Base-by-base conservation (phyloP, 2,329 filamentous ascomycete genomes). In the Biscogniauxia sp. region DNA sequence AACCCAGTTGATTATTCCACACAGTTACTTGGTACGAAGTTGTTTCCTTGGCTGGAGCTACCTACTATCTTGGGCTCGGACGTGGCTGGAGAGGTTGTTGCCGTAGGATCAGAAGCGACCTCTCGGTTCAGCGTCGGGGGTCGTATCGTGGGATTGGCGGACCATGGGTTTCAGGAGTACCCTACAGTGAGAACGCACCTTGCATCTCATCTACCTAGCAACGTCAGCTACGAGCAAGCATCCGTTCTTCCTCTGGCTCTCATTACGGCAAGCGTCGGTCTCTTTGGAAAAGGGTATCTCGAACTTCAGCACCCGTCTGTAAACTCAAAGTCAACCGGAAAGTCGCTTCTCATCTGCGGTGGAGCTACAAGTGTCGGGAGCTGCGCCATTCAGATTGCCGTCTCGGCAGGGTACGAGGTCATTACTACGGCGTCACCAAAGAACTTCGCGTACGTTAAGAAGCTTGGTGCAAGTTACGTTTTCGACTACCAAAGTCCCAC, bases 381-480 rank as follows among this genome's bases (percentile, higher is more conserved):
- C 61, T 76, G 74, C 53, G 76, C 76, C 1, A 75, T 80, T 19
- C 79, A 81, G 60, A 72, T 80, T 2, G 72, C 74, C 25, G 66
- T 70, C 11, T 73, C 73, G 5, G 73, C 76, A 4, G 78, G 79
- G 7, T 77, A 76, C 55, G 69, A 75, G 20, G 78, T 81, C 17
- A 63, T 78, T 15, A 67, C 75, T 6, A 79, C 76, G 1, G 71
- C 74, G 0, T 75, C 74, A 1, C 67, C 71, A 9, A 73, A 70
- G 55, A 68, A 68, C 56, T 64, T 65, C 54, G 56, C 62, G 11
- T 68, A 70, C 45, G 54, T 64, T 20, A 64, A 66, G 59, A 57
- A 64, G 54, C 64, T 71, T 8, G 66, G 67, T 26, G 67, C 63
- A 17, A 62, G 58, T 57, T 63, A 64, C 49, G 64, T 66, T 20